Evolutionary conservation across 192 early-diverging fungal species (phyloP).

Genomic region (Rhizophagus prolifer): DNA sequence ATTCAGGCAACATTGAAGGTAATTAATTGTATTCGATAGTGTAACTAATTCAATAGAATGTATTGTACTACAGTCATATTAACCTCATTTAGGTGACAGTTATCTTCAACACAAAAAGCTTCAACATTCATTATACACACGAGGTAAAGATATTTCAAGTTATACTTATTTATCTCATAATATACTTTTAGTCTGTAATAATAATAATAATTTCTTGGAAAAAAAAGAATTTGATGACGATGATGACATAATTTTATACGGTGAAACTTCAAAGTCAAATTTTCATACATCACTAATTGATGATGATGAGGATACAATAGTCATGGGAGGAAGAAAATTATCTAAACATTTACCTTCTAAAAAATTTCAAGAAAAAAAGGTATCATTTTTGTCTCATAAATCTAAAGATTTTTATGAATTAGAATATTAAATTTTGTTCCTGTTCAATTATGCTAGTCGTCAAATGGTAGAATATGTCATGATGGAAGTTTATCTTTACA

Average conservation of each 20-base stretch:
- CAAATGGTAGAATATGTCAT: conserved; percentile 30
- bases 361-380: conserved; percentile 14
- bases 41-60: neutral
- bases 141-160: neutral
- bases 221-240: conserved; percentile 46
- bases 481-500: conserved; percentile 57
- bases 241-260: conserved; percentile 48
- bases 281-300: conserved; percentile 34
- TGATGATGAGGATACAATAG: conserved; percentile 30
- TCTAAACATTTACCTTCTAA: conserved; percentile 14
- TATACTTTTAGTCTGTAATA: too few relatives aligned
- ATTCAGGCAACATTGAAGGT: conserved; percentile 27
- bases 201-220: neutral
- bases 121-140: neutral
- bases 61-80: conserved; percentile 2
- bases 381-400: neutral
- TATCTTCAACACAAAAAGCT: neutral
- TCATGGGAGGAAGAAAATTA: conserved; percentile 37
- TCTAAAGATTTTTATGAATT: neutral
- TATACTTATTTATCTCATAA: neutral
- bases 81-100: conserved; percentile 6
- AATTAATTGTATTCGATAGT: neutral
- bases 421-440: neutral
- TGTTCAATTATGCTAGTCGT: neutral
- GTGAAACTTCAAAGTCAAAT: conserved; percentile 8